Base-by-base conservation (phyloP, 768 basidiomycete species). In the Suillus luteus region DNA sequence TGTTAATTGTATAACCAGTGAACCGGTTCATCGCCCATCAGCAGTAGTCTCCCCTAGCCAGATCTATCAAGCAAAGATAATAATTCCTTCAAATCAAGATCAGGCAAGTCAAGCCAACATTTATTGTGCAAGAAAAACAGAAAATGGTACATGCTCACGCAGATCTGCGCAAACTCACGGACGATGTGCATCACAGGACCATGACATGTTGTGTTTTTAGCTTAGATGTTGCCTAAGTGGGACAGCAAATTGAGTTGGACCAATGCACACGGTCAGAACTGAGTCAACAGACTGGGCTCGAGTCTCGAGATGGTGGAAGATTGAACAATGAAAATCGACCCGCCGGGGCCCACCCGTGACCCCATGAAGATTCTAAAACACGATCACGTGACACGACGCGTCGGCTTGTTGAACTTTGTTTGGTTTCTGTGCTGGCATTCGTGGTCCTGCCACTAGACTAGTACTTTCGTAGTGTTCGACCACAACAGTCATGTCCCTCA, bases 371-470 rank as follows among this genome's bases (percentile, higher is more conserved):
- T 31, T 31, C 31, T 64, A 66, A 51, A 67, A 67, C 69, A 68
- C 74, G 74, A 65, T 63, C 74, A 75, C 69, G 75, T 75, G 74
- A 77, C 55, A 41, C 10, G 31, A 73, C 74, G 74, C 74, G 74
- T 71, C 68, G 38, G 60, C 41, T 48, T 57, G 73, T 68, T 75
- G 33, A 71, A 62, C 43, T 37, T 54, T 71, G 61, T 75, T 75
- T 77, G 68, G 35, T 54, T 63, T 24, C 61, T 65, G 63, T 66
- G 31, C 48, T 38, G 33, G 27, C n/a, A 48, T 58, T 37, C 7
- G 24, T 58, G 9, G 22, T 65, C 51, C 31, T 46, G 46, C 37
- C 38, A 35, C 49, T 38, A 31, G 27, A 33, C 9, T 3, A 31
- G 31, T 31, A 22, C 46, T 55, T 38, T 60, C 48, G 51, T 55